These are phyloP conservation scores for Jamesozyma lodderae DNA, from an alignment of 805 yeast species.

Conservation along the genomic window DNA sequence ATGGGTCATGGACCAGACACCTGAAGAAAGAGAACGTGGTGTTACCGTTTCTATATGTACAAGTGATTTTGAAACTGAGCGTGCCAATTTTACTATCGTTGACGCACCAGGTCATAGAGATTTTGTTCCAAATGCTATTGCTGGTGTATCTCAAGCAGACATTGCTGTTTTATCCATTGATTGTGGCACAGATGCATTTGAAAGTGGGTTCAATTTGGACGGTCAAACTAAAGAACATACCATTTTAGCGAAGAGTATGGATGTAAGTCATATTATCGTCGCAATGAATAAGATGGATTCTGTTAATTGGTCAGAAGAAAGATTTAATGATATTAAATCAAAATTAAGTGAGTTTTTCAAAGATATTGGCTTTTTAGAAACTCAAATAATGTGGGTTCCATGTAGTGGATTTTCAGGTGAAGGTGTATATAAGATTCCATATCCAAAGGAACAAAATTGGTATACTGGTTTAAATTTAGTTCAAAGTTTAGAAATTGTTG, in stretches of 20 bases:
- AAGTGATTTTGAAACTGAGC: constrained; percentile 89
- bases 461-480: constrained; percentile 81
- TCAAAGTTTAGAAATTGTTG: constrained; percentile 59
- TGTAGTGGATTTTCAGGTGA: constrained; percentile 96
- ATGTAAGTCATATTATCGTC: constrained; percentile 81
- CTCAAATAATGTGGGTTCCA: constrained; percentile 83
- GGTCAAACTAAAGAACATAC: constrained; percentile 99
- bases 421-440: constrained; percentile 77
- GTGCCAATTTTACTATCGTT: constrained; percentile 88
- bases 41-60: constrained; percentile 98
- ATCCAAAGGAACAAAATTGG: constrained; percentile 57
- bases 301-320: constrained; percentile 84
- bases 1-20: constrained; percentile 98
- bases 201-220: constrained; percentile 96
- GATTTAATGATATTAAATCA: constrained; percentile 84
- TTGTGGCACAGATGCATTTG: constrained; percentile 97
- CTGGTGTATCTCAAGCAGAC: constrained; percentile 99
- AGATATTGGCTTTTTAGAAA: constrained; percentile 77
- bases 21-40: constrained; percentile 97
- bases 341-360: constrained; percentile 68
- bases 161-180: constrained; percentile 92
- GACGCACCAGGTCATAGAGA: constrained; percentile 99
- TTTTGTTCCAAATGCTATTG: constrained; percentile 97
- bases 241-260: constrained; percentile 90
- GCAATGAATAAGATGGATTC: constrained; percentile 88